Conservation (phyloP, 2,329 filamentous ascomycete genomes). For the Microsporum ferrugineum region DNA sequence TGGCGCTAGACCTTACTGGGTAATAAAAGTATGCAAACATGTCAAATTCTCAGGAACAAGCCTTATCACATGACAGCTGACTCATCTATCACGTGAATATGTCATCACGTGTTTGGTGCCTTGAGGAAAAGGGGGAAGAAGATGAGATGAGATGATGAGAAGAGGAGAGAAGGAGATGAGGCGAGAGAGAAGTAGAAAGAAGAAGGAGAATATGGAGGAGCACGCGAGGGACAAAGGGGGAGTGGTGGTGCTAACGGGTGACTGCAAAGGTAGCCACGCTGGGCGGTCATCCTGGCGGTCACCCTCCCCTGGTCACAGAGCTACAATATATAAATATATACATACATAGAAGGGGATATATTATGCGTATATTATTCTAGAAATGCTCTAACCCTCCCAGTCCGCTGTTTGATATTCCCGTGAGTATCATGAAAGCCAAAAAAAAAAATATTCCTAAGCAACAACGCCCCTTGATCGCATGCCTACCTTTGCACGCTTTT, state of each 20-base stretch:
- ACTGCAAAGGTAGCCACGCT: background rate
- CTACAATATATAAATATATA: background rate
- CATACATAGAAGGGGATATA: background rate
- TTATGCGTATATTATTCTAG: background rate
- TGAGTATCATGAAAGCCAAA: background rate
- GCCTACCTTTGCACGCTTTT: background rate
- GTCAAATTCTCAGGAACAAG: constrained; percentile 7
- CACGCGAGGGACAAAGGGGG: background rate
- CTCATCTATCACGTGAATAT: background rate
- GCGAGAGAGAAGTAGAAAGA: background rate
- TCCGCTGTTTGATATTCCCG: background rate
- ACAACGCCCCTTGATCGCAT: background rate
- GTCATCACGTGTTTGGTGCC: background rate
- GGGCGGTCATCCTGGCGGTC: background rate
- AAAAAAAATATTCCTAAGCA: background rate
- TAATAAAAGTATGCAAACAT: background rate
- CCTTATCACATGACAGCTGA: background rate
- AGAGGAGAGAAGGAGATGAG: background rate
- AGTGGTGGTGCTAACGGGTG: background rate
- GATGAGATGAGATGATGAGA: background rate
- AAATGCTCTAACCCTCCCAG: background rate
- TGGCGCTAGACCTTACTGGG: background rate
- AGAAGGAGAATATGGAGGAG: background rate
- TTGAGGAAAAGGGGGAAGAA: too few relatives aligned
- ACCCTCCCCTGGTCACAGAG: background rate